These are phyloP conservation scores for Endoconidiophora polonica DNA, from an alignment of 2,329 filamentous ascomycete genomes.

Conservation along the genomic window DNA sequence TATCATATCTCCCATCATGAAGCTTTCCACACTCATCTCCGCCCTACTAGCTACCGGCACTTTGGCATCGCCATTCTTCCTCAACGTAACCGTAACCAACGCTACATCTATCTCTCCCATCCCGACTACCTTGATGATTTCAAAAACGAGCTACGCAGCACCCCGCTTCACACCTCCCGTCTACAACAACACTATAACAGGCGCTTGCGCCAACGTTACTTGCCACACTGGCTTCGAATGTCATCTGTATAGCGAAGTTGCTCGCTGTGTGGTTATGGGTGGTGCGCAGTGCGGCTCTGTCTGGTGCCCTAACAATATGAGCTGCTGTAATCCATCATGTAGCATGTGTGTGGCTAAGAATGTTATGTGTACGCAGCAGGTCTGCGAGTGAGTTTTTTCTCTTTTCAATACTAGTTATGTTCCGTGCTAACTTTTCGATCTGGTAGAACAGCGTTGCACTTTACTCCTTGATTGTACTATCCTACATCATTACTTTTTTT, in stretches of 20 bases:
- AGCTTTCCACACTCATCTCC: background rate
- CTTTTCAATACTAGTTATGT: background rate
- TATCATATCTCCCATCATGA: background rate
- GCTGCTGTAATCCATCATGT: constrained; percentile 6
- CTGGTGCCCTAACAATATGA: constrained; percentile 11
- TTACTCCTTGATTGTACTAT: no score
- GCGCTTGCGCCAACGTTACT: constrained; percentile 5
- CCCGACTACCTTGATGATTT: background rate
- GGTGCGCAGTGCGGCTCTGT: constrained; percentile 8
- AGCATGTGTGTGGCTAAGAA: no score
- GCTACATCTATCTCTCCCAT: background rate
- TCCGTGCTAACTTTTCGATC: no score
- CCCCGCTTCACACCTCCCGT: background rate
- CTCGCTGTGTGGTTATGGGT: constrained; percentile 7
- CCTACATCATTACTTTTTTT: no score
- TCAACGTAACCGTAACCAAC: background rate
- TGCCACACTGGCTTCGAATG: constrained; percentile 12
- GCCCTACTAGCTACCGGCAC: background rate
- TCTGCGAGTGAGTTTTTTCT: background rate
- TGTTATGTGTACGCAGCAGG: background rate
- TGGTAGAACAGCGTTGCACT: no score
- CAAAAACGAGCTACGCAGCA: constrained; percentile 9
- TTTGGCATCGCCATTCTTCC: background rate
- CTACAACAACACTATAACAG: constrained; percentile 11
- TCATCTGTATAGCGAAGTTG: constrained; percentile 7